Conservation (phyloP, 768 basidiomycete genomes). For the Mycena albidolilacea region DNA sequence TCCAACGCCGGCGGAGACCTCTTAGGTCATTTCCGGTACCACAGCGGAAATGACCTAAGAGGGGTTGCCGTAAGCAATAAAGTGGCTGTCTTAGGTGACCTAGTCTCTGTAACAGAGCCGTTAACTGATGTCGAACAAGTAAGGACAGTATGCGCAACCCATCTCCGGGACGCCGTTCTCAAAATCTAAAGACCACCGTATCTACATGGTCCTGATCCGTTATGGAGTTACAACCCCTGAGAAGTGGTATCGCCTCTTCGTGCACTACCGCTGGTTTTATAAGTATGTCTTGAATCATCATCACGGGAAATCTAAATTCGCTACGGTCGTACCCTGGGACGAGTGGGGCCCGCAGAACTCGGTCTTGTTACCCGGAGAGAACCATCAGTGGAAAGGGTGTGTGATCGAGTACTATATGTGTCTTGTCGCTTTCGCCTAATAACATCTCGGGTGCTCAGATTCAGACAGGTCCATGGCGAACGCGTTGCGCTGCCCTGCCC, state of each 20-base stretch:
- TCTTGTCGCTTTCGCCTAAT: neutral
- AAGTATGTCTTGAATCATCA: neutral
- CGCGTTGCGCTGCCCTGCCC: slow-evolving; percentile 5
- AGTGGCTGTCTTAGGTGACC: too few species aligned
- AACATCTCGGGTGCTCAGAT: too few species aligned
- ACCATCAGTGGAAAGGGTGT: slow-evolving; percentile 8
- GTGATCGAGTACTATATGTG: neutral
- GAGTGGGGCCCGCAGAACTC: slow-evolving; percentile 29
- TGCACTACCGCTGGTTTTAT: slow-evolving; percentile 6
- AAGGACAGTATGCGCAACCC: slow-evolving; percentile 14
- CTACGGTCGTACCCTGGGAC: slow-evolving; percentile 4
- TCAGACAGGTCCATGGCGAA: slow-evolving; percentile 31
- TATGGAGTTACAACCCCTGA: too few species aligned
- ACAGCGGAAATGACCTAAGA: too few species aligned
- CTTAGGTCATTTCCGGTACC: too few species aligned
- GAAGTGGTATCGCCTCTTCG: slow-evolving; percentile 12
- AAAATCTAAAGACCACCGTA: slow-evolving; percentile 10
- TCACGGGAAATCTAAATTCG: neutral
- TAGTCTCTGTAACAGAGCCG: too few species aligned
- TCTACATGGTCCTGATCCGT: slow-evolving; percentile 10
- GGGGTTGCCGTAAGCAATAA: too few species aligned
- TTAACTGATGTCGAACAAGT: too few species aligned
- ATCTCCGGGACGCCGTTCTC: slow-evolving; percentile 5
- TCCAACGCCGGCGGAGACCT: too few species aligned
- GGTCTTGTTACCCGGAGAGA: neutral